Base-by-base conservation (phyloP, 495 filamentous ascomycete genomes). In the Xylaria nigripes region DNA sequence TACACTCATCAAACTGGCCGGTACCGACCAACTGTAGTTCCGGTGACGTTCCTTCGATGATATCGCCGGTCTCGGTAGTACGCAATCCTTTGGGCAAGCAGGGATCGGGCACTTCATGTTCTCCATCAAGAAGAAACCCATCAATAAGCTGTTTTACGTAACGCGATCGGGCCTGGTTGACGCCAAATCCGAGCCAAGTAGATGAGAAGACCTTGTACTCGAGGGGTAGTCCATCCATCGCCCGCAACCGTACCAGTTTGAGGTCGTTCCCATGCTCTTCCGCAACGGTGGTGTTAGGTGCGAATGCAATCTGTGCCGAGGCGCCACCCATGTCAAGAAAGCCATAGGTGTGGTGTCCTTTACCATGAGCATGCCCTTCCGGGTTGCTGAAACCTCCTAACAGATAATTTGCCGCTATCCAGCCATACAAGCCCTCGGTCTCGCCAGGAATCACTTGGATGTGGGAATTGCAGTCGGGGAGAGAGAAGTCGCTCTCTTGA, bases 321-420 rank as follows among this genome's bases (percentile, higher is more conserved):
- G 93, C 93, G 16, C 93, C 93, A 23, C 93, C 93, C 93, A 99
- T 97, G 67, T 99, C 93, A 48, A 99, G 70, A 66, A 99, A 99
- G 0, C 93, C 93, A 67, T 97, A 99, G 0, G 93, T 99, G 62
- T 93, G 87, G 60, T 97, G 93, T 22, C 81, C 86, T 61, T 96
- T 90, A 16, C 90, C 90, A 57, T 82, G 80, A 18, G 69, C 65
- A 59, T 94, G 88, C 22, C 79, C 71, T 23, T 81, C 75, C 0
- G 90, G 86, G n/a, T 78, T 69, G 66, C 97, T 86, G 58, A 97
- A 97, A 2, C 89, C 89, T n/a, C 88, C 90, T 29, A 99, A 73
- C 18, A 99, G 71, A 64, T 97, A 99, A 64, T 99, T 99, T n/a
- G 92, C 84, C 30, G 93, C 93, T 58, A 97, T 85, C 93, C 93